Percentiles rank a stretch among this genome's conserved stretches.
phyloP scores from a whole-genome alignment of 1,139 yeast genomes.

The Candida dubliniensis region DNA sequence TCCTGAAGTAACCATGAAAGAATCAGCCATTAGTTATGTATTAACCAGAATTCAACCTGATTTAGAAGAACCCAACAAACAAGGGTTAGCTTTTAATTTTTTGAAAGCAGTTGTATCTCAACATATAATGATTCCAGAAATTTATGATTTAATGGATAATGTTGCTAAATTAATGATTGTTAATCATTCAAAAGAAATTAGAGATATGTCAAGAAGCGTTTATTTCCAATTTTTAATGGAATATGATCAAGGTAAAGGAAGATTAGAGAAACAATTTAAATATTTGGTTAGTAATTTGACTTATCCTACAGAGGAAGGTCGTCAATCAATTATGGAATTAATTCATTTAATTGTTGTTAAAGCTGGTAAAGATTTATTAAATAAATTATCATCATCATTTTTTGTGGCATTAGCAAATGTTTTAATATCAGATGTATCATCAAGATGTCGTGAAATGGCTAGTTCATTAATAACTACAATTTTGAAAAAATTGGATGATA shows the following conservation, averaged over 20 bases:
- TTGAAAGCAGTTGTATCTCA: constrained; percentile 72
- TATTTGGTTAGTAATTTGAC: constrained; percentile 79
- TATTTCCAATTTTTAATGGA: constrained; percentile 89
- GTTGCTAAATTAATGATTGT: constrained; percentile 88
- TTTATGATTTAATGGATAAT: constrained; percentile 84
- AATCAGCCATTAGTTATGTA: constrained; percentile 71
- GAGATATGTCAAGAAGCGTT: constrained; percentile 83
- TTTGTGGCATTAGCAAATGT: constrained; percentile 82
- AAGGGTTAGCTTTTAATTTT: constrained; percentile 85
- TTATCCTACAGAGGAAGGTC: constrained; percentile 84
- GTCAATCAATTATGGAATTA: constrained; percentile 89
- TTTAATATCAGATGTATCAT: constrained; percentile 72
- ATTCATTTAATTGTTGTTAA: constrained; percentile 68
- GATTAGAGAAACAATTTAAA: constrained; percentile 79
- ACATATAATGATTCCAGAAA: constrained; percentile 78
- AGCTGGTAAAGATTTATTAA: constrained; percentile 61
- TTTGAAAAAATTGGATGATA: constrained; percentile 47
- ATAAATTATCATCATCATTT: constrained; percentile 68
- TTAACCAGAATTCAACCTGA: constrained; percentile 82
- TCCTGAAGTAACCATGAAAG: constrained; percentile 64
- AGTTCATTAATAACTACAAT: constrained; percentile 58
- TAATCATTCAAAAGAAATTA: constrained; percentile 77
- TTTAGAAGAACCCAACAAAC: constrained; percentile 85
- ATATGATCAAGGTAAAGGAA: constrained; percentile 89
- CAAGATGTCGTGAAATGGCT: constrained; percentile 88